Conservation (phyloP, 257 asterid genomes). For the Echium plantagineum region DNA sequence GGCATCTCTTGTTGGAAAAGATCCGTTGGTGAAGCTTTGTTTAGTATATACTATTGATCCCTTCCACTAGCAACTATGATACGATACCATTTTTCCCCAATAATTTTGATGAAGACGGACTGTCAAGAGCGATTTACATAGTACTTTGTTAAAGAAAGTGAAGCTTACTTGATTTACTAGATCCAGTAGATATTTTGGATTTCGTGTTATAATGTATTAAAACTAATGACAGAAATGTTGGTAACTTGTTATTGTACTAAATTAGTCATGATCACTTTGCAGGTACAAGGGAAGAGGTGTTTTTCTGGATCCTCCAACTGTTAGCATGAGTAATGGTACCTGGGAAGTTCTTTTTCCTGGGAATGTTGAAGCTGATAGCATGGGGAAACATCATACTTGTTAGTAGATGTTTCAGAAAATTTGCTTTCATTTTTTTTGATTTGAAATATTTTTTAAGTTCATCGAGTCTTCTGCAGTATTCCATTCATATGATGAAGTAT, state of each 20-base stretch:
- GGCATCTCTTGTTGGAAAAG: too few species aligned
- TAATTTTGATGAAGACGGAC: too few species aligned
- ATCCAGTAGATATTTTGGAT: background rate
- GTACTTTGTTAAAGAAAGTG: too few species aligned
- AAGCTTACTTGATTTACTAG: background rate
- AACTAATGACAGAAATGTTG: background rate
- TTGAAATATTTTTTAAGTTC: constrained; percentile 5
- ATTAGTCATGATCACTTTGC: constrained; percentile 14
- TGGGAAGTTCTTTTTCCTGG: constrained; percentile 75
- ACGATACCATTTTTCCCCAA: background rate
- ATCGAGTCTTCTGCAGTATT: constrained; percentile 45
- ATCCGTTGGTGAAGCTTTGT: too few species aligned
- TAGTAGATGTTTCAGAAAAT: constrained; percentile 19
- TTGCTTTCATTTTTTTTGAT: constrained; percentile 2
- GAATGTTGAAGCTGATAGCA: constrained; percentile 35
- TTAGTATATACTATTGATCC: too few species aligned
- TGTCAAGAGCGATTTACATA: background rate
- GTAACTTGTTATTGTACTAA: background rate
- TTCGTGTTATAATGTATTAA: background rate
- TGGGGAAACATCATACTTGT: constrained; percentile 36
- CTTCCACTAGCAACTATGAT: background rate
- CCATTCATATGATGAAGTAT: constrained; percentile 54
- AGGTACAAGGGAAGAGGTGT: constrained; percentile 94
- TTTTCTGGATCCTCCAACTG: constrained; percentile 88
- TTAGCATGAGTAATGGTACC: constrained; percentile 41